Conservation (phyloP, 768 basidiomycete species). For the Sporobolomyces phaffii region DNA sequence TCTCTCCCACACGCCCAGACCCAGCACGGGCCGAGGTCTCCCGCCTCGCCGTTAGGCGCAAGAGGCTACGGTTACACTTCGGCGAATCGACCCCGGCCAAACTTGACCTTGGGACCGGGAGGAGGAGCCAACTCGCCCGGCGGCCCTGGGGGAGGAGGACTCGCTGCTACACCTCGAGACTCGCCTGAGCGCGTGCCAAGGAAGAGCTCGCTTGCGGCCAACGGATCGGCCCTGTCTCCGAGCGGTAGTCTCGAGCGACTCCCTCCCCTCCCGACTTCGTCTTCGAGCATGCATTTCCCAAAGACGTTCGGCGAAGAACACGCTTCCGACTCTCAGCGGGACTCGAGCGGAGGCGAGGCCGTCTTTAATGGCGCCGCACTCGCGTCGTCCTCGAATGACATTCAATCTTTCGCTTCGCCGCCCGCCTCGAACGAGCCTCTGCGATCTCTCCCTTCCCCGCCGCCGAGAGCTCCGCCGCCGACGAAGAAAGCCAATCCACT, state of each 20-base stretch:
- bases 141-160: neutral
- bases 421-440: neutral
- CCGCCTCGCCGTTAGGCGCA: neutral
- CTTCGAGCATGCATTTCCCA: conserved; percentile 10
- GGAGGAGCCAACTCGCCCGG: neutral
- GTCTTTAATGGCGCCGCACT: conserved; percentile 17
- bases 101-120: neutral
- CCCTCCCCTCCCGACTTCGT: conserved; percentile 3
- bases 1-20: neutral
- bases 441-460: neutral
- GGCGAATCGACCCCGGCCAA: conserved; percentile 6
- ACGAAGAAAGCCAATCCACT: conserved; percentile 59
- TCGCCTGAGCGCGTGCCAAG: neutral
- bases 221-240: neutral
- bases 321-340: neutral
- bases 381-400: neutral
- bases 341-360: conserved; percentile 23
- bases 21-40: neutral
- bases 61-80: neutral
- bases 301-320: neutral
- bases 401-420: neutral
- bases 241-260: neutral
- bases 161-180: neutral
- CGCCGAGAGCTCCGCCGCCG: neutral
- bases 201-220: conserved; percentile 9